phyloP scores from a whole-genome alignment of 345 rosid species.

The Firmiana major region DNA sequence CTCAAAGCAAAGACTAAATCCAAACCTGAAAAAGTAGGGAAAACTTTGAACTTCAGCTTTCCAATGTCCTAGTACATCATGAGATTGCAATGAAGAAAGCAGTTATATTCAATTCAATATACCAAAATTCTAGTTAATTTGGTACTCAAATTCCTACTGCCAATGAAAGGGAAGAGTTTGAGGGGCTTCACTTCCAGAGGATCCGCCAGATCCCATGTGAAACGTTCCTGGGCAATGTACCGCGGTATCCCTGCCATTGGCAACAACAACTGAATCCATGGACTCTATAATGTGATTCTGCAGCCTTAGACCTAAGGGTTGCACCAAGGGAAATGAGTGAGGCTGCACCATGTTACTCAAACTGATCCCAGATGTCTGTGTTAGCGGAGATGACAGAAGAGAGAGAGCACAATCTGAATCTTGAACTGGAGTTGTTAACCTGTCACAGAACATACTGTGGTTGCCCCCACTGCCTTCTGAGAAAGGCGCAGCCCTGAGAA shows the following conservation, averaged over 20 bases:
- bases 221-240: conserved; percentile 29
- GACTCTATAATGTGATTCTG: conserved; percentile 27
- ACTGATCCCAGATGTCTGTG: conserved; percentile 18
- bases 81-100: background rate
- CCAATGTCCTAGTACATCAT: background rate
- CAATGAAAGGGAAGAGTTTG: conserved; percentile 53
- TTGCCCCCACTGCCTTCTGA: conserved; percentile 22
- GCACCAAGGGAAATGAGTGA: conserved; percentile 25
- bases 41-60: background rate
- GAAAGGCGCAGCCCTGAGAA: conserved; percentile 17
- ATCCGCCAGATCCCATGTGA: conserved; percentile 30
- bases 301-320: conserved; percentile 31
- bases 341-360: conserved; percentile 34
- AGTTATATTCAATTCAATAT: background rate
- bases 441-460: conserved; percentile 32
- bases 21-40: background rate
- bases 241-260: conserved; percentile 26
- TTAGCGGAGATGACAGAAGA: conserved; percentile 72
- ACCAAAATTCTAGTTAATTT: background rate
- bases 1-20: background rate
- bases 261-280: conserved; percentile 21
- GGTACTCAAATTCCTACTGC: conserved; percentile 32
- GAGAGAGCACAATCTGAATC: conserved; percentile 60
- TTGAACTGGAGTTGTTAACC: conserved; percentile 20
- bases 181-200: conserved; percentile 37